Evolutionary conservation across 371 early-diverging fungal genomes (phyloP), one percentile per base, ranked within the genome.

Genomic region (Mucor irregularis): DNA sequence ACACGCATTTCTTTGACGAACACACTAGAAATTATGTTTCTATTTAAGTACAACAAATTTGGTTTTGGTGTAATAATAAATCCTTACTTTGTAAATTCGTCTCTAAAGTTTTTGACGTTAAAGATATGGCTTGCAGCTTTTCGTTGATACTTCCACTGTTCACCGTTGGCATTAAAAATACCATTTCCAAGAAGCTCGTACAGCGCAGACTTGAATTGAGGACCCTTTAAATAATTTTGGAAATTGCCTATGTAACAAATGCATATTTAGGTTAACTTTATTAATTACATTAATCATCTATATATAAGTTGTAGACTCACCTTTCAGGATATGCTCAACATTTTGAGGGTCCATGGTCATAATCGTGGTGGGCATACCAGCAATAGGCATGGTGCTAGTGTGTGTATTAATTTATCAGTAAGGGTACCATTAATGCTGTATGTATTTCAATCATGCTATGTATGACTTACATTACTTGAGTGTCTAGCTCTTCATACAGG

Each of bases 111-210:
- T 62, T 78, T 83, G 51, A 84, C 87, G 31, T 78, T 85, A 57
- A 91, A 92, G 14, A 91, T 84, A 34, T 78, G 76, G 43, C 83
- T 74, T 13, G 87, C 85, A 0, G 82, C 74, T 69, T 90, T 91
- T 28, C 90, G 69, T 52, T 89, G 88, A 45, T 71, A 76, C 51
- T 68, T 79, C 90, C 90, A 89, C 0, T 69, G 29, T 26, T 82
- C 74, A 8, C 90, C 89, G 60, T 88, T 87, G 2, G 78, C 73
- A 61, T 80, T 81, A 63, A 91, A 90, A 54, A 91, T 91, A 40
- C 90, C 91, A 52, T 88, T 65, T 3, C 90, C 90, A 13, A 90
- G 69, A 4, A 88, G 47, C 14, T 84, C 80, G 5, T 50, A 26
- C 38, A 73, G 22, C 5, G 62, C 44, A 25, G 44, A 53, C 13